Evolutionary conservation across 164 flowering plant species (phyloP), one percentile per base, ranked within the genome.

Genomic region (Berberis thunbergii): DNA sequence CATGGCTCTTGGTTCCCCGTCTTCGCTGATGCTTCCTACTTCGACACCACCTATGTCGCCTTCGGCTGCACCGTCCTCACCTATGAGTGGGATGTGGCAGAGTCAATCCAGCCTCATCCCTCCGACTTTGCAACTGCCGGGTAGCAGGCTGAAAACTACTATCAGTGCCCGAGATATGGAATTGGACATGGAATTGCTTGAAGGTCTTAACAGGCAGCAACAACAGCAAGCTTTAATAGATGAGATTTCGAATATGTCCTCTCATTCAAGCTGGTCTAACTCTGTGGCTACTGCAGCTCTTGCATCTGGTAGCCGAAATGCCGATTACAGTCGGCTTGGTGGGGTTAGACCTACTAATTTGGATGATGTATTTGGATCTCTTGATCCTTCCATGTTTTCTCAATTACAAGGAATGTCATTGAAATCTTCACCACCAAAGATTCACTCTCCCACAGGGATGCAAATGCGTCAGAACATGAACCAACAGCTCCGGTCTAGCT

Each of bases 31-130:
- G 78, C 72, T 82, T 41, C 41, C 82, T 2, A 53, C 74, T 40
- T 88, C 89, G 2, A 81, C 91, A 0, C 84, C 94, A 1, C 94
- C 88, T 6, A 83, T 86, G 87, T 85, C 89, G 10, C 94, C 97
- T 0, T 59, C 77, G 2, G 55, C 57, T 7, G 56, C 38, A 4
- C 49, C 77, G 12, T 79, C 86, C 1, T 82, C 93, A 8, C 87
- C 86, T 2, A 81, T 77, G 74, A 72, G 77, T 54, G 78, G 75
- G 50, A 26, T 79, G 78, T 86, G 92, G 90, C 83, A 77, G 72
- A 81, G 74, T 79, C 89, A 83, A 70, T 26, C 72, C 43, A 78
- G 76, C 57, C 73, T 79, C 40, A 67, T 79, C 3, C 96, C 90
- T 1, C 97, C 97, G 2, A 75, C 77, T 8, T 65, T 92, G 83